Evolutionary conservation across 2,329 filamentous ascomycete genomes (phyloP).

Genomic region (Pseudocercospora fijiensis): DNA sequence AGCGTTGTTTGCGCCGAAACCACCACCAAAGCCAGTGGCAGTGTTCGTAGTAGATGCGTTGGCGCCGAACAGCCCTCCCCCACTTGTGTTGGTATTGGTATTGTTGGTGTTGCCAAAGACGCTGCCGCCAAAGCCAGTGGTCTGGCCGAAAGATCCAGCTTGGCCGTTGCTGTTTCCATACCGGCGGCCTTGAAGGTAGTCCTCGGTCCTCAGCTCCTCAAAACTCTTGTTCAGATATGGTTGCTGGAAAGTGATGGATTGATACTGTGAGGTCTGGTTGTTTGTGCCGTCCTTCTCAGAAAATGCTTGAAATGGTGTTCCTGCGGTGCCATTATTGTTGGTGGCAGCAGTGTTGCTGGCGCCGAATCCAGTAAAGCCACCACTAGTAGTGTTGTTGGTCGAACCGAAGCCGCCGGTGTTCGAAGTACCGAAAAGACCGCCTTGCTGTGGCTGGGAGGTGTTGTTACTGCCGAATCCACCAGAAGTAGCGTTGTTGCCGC

Average conservation of each 20-base stretch:
- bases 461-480: conserved; percentile 39
- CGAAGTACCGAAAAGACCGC: conserved; percentile 15
- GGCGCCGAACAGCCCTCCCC: conserved; percentile 43
- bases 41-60: conserved; percentile 27
- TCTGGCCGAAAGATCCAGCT: conserved; percentile 75
- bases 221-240: conserved; percentile 86
- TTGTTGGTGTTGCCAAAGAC: conserved; percentile 39
- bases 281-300: conserved; percentile 70
- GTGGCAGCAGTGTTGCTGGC: conserved; percentile 50
- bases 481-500: conserved; percentile 42
- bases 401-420: conserved; percentile 42
- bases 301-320: conserved; percentile 63
- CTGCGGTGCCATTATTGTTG: conserved; percentile 65
- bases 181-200: conserved; percentile 83
- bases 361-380: conserved; percentile 31
- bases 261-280: conserved; percentile 65
- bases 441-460: conserved; percentile 7
- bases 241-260: conserved; percentile 75
- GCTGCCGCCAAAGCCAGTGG: conserved; percentile 50
- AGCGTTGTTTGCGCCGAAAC: conserved; percentile 45
- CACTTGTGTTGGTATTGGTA: conserved; percentile 30
- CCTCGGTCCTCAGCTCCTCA: conserved; percentile 66
- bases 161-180: conserved; percentile 81
- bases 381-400: conserved; percentile 22
- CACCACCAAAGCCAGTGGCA: conserved; percentile 43